Percentiles rank a stretch among this genome's conserved stretches.
phyloP scores from a whole-genome alignment of 371 early-diverging fungal genomes.

The Rhizomucor pusillus region DNA sequence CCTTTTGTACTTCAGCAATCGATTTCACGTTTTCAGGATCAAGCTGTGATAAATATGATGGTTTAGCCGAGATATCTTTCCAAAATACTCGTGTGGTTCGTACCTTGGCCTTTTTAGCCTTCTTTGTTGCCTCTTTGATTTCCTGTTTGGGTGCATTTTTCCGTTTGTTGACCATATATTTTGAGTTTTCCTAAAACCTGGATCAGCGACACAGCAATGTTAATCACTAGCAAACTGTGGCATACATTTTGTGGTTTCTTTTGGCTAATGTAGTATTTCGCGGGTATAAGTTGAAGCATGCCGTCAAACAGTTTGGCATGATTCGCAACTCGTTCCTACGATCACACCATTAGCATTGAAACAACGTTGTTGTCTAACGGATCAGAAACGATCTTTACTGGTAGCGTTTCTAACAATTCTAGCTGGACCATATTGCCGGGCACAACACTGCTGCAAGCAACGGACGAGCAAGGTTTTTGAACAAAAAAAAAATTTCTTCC shows the following conservation, averaged over 20 bases:
- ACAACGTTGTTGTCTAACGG: no score
- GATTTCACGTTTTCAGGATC: constrained; percentile 55
- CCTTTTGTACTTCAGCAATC: constrained; percentile 48
- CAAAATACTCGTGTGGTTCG: not conserved
- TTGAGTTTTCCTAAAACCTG: constrained; percentile 35
- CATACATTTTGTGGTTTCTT: constrained; percentile 48
- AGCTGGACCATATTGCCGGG: no score
- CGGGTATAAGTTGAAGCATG: constrained; percentile 70
- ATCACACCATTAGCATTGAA: no score
- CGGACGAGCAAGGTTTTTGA: no score
- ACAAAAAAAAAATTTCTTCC: no score
- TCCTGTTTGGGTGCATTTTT: constrained; percentile 76
- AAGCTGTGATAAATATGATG: constrained; percentile 22
- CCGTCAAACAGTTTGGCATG: constrained; percentile 63
- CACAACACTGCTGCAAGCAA: no score
- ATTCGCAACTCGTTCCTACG: constrained; percentile 55
- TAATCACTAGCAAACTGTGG: constrained; percentile 1
- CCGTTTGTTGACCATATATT: constrained; percentile 71
- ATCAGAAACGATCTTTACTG: not conserved
- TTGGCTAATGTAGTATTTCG: constrained; percentile 67
- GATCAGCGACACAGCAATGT: not conserved
- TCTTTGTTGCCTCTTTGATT: constrained; percentile 73
- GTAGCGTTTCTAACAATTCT: not conserved
- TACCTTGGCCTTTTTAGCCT: constrained; percentile 77
- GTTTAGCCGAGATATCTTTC: not conserved